phyloP scores from a whole-genome alignment of 768 basidiomycete genomes.

The Lactarius deliciosus region DNA sequence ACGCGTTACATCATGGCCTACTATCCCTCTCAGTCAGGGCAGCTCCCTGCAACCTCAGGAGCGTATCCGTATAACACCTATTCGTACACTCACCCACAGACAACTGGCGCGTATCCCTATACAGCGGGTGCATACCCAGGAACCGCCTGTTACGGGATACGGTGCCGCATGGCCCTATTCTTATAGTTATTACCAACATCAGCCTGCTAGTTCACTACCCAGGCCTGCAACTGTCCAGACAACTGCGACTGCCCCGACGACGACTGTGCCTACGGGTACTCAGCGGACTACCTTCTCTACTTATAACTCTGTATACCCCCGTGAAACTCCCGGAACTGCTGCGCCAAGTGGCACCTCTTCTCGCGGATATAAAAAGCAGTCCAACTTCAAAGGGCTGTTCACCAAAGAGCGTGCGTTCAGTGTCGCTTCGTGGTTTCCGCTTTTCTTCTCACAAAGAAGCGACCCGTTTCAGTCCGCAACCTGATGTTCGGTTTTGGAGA shows the following conservation, averaged over 20 bases:
- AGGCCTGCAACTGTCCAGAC: slow-evolving; percentile 33
- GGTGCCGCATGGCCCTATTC: slow-evolving; percentile 63
- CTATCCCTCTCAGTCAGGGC: slow-evolving; percentile 33
- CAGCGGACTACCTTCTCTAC: slow-evolving; percentile 36
- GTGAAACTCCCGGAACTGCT: slow-evolving; percentile 49
- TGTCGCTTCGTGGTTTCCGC: background rate
- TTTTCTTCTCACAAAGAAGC: background rate
- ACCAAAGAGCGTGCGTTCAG: slow-evolving; percentile 70
- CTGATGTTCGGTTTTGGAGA: slow-evolving; percentile 96
- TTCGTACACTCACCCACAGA: slow-evolving; percentile 36
- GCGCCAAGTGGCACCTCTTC: slow-evolving; percentile 41
- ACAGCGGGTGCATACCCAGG: slow-evolving; percentile 51
- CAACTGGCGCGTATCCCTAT: slow-evolving; percentile 53
- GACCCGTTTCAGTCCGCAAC: slow-evolving; percentile 57
- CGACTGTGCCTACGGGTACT: slow-evolving; percentile 28
- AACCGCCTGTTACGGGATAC: slow-evolving; percentile 67
- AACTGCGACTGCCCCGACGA: slow-evolving; percentile 23
- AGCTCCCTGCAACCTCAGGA: slow-evolving; percentile 42
- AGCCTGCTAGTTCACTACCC: slow-evolving; percentile 21
- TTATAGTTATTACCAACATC: slow-evolving; percentile 51
- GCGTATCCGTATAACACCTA: slow-evolving; percentile 69
- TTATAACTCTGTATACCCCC: slow-evolving; percentile 44
- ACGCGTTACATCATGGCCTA: slow-evolving; percentile 34
- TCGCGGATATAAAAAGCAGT: slow-evolving; percentile 58
- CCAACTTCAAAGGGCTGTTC: slow-evolving; percentile 73